A percentile compares a stretch with the other conserved stretches of the same genome.
phyloP scores from a whole-genome alignment of 108 stramenopile genomes.

The Skeletonema tropicum region DNA sequence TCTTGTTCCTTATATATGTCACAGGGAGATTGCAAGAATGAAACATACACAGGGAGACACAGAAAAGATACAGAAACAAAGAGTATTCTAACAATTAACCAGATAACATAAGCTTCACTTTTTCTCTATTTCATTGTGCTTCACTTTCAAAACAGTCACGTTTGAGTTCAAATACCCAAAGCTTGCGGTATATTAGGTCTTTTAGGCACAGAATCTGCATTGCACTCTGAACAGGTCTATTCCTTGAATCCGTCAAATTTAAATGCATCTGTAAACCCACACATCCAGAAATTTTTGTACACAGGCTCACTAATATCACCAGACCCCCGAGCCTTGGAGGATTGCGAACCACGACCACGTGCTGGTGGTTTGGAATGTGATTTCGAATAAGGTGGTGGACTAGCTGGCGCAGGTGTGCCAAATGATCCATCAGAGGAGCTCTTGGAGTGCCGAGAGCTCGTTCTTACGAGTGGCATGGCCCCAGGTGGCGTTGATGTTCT shows the following conservation, averaged over 20 bases:
- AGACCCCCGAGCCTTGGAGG: constrained; percentile 11
- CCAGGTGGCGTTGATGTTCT: constrained; percentile 31
- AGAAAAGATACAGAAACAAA: too few species aligned
- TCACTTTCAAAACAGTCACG: constrained; percentile 3
- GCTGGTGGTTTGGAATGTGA: constrained; percentile 23
- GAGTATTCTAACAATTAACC: background rate
- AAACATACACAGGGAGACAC: background rate
- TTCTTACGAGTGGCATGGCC: constrained; percentile 17
- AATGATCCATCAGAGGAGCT: constrained; percentile 49
- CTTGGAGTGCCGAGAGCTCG: constrained; percentile 39
- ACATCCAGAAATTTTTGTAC: constrained; percentile 55
- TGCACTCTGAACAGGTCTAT: background rate
- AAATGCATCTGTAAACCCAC: constrained; percentile 51
- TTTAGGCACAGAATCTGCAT: background rate
- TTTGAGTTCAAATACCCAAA: background rate
- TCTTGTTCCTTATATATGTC: too few species aligned
- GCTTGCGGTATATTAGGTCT: background rate
- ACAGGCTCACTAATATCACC: constrained; percentile 37
- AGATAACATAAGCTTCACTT: background rate
- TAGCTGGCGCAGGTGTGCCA: constrained; percentile 36
- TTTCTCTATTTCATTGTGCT: background rate
- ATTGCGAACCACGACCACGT: background rate
- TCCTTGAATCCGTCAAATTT: constrained; percentile 42
- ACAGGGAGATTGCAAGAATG: background rate
- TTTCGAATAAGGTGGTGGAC: constrained; percentile 30